Evolutionary conservation across 352 stramenopile genomes (phyloP).

Genomic region (Phytophthora idaei): DNA sequence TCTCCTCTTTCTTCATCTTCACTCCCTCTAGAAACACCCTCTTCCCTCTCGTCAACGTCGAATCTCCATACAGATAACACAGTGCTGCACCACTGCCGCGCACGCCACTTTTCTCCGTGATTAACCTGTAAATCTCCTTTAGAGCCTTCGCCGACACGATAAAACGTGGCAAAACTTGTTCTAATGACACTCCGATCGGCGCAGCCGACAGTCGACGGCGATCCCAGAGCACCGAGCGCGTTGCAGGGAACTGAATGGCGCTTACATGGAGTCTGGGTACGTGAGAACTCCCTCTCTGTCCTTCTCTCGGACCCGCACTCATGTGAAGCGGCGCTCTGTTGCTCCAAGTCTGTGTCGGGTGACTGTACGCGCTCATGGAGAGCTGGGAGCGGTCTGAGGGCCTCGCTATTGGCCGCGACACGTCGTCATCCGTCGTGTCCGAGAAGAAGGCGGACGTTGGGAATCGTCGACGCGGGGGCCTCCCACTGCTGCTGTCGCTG

Average conservation of each 20-base stretch:
- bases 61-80: constrained; percentile 50
- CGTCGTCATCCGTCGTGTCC: constrained; percentile 77
- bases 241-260: constrained; percentile 71
- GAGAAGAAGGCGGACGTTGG: constrained; percentile 68
- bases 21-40: constrained; percentile 37
- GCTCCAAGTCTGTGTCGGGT: background rate
- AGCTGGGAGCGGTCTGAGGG: constrained; percentile 9
- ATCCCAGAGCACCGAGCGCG: constrained; percentile 74
- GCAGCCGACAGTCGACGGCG: constrained; percentile 55
- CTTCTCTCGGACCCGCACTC: constrained; percentile 19
- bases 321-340: constrained; percentile 11
- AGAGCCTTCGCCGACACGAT: constrained; percentile 44
- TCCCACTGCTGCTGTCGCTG: constrained; percentile 14
- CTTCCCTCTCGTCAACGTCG: constrained; percentile 18
- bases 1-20: constrained; percentile 32
- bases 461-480: constrained; percentile 19
- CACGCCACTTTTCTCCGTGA: constrained; percentile 14
- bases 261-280: constrained; percentile 51
- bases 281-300: background rate
- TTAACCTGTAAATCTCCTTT: constrained; percentile 56
- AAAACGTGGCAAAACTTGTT: constrained; percentile 59
- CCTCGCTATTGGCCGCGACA: constrained; percentile 1
- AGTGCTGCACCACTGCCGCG: constrained; percentile 25
- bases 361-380: constrained; percentile 28
- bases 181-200: constrained; percentile 42